Evolutionary conservation across 2,329 filamentous ascomycete genomes (phyloP).

Genomic region (Calonectria leucothoes): DNA sequence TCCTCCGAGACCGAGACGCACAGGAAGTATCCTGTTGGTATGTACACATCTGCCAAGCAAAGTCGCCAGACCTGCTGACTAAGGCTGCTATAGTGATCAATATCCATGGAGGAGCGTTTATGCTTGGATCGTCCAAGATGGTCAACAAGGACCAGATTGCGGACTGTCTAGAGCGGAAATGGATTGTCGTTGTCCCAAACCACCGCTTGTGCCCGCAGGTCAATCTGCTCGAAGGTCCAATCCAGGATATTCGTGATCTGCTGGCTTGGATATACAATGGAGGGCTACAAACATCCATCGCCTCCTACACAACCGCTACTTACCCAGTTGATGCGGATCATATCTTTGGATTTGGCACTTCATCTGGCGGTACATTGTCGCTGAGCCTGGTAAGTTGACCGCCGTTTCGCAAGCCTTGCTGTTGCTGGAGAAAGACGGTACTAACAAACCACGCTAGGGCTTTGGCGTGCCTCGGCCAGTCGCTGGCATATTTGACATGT

Average conservation of each 20-base stretch:
- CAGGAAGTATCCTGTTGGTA: conserved; percentile 7
- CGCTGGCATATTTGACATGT: conserved; percentile 54
- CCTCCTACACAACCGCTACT: neutral
- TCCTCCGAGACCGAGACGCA: neutral
- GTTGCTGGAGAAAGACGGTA: neutral
- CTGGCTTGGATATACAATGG: conserved; percentile 49
- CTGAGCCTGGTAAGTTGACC: conserved; percentile 48
- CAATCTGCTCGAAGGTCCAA: conserved; percentile 45
- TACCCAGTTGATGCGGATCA: conserved; percentile 42
- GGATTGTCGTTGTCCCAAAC: conserved; percentile 20
- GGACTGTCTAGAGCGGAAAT: conserved; percentile 7
- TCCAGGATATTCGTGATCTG: conserved; percentile 49
- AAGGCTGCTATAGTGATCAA: neutral
- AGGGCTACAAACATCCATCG: conserved; percentile 38
- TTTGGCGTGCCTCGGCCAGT: conserved; percentile 49
- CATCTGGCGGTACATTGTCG: conserved; percentile 49
- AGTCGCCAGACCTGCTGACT: neutral
- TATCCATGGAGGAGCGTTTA: conserved; percentile 21
- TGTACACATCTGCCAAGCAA: neutral
- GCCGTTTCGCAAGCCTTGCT: neutral
- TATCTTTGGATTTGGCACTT: conserved; percentile 51
- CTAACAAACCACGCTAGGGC: conserved; percentile 40
- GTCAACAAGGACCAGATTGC: conserved; percentile 23
- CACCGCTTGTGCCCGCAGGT: conserved; percentile 48
- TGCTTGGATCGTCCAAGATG: conserved; percentile 19